Evolutionary conservation across 2,329 filamentous ascomycete genomes (phyloP).

Genomic region (Xylariaceae sp.): DNA sequence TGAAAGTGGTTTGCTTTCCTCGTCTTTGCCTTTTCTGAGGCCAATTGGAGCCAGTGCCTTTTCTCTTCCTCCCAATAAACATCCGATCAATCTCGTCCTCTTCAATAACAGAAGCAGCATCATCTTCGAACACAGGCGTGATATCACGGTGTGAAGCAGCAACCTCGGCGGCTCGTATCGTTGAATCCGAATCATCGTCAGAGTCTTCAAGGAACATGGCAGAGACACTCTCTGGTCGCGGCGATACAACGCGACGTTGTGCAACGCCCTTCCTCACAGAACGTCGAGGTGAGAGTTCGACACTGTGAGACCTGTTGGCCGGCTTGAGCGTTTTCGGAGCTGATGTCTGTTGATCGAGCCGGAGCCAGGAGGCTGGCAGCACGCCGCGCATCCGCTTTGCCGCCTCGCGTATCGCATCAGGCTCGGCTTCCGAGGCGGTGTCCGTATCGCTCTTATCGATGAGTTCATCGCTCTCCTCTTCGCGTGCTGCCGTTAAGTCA

Average conservation of each 20-base stretch:
- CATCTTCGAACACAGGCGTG: constrained; percentile 27
- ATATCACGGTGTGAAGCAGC: constrained; percentile 5
- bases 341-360: constrained; percentile 47
- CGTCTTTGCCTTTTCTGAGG: constrained; percentile 29
- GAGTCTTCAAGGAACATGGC: constrained; percentile 36
- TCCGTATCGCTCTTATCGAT: constrained; percentile 8
- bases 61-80: constrained; percentile 40
- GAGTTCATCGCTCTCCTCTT: constrained; percentile 18
- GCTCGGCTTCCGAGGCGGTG: constrained; percentile 36
- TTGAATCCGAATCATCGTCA: constrained; percentile 37
- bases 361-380: constrained; percentile 62
- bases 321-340: constrained; percentile 29
- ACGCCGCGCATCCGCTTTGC: constrained; percentile 52
- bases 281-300: constrained; percentile 34
- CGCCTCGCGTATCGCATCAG: constrained; percentile 23
- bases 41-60: constrained; percentile 21
- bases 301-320: constrained; percentile 26
- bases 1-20: constrained; percentile 29
- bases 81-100: constrained; percentile 49
- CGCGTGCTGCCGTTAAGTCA: constrained; percentile 24
- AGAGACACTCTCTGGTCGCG: constrained; percentile 25
- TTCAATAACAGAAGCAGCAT: constrained; percentile 41
- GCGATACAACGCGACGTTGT: constrained; percentile 35
- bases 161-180: constrained; percentile 19
- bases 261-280: constrained; percentile 45